Evolutionary conservation across 345 rosid genomes (phyloP).

Genomic region (Toxicodendron radicans): DNA sequence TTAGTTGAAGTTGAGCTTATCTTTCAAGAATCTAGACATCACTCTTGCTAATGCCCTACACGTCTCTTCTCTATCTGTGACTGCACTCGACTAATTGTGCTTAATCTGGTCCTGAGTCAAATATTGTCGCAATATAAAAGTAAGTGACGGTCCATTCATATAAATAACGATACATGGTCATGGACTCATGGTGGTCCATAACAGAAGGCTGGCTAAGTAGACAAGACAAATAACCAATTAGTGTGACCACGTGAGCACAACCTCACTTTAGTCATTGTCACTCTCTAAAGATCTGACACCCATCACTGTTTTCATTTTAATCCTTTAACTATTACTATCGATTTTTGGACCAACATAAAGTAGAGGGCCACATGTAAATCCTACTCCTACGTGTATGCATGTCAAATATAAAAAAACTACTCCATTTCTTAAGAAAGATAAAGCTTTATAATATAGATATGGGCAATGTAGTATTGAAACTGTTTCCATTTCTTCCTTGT

Average conservation of each 20-base stretch:
- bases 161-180: too few relatives aligned
- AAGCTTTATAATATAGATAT: neutral
- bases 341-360: neutral
- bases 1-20: neutral
- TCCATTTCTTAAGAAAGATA: neutral
- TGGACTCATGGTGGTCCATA: slow-evolving; percentile 15
- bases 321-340: neutral
- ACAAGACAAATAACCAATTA: slow-evolving; percentile 24
- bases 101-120: neutral
- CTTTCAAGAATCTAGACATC: neutral
- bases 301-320: too few relatives aligned
- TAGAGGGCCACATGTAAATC: neutral
- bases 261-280: neutral
- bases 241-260: slow-evolving; percentile 26
- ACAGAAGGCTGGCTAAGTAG: slow-evolving; percentile 10
- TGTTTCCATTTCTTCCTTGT: neutral
- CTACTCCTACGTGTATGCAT: slow-evolving; percentile 6
- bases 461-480: neutral
- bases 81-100: neutral
- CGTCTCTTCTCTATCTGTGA: neutral
- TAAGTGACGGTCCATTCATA: neutral
- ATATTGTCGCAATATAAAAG: neutral
- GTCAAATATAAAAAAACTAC: neutral
- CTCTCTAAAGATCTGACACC: neutral
- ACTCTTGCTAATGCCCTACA: neutral